These are phyloP conservation scores for Cytospora paraplurivora DNA, from an alignment of 2,329 filamentous ascomycete species.

Conservation along the genomic window DNA sequence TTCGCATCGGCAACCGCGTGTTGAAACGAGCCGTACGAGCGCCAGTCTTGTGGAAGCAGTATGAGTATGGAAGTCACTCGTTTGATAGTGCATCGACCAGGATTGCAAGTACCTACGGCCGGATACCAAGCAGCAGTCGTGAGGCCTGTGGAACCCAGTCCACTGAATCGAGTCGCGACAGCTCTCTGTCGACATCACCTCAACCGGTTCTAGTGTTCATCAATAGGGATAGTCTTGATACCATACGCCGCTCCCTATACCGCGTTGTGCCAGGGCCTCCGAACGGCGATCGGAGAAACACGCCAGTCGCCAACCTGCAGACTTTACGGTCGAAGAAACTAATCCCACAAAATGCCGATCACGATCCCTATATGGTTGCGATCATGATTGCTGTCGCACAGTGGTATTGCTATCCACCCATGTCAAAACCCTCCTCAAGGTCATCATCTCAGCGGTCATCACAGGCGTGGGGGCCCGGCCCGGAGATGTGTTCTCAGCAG, in stretches of 20 bases:
- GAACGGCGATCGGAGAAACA: conserved; percentile 42
- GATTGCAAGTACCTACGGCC: conserved; percentile 38
- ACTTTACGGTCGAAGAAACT: conserved; percentile 50
- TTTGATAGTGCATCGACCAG: conserved; percentile 42
- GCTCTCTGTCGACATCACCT: conserved; percentile 24
- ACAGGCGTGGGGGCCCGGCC: conserved; percentile 23
- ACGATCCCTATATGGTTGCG: conserved; percentile 55
- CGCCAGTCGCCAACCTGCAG: conserved; percentile 52
- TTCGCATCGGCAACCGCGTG: conserved; percentile 52
- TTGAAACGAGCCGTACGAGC: conserved; percentile 50
- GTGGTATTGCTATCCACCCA: conserved; percentile 49
- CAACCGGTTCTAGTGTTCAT: conserved; percentile 50
- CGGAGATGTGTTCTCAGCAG: conserved; percentile 25
- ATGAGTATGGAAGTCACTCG: conserved; percentile 34
- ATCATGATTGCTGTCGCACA: conserved; percentile 61
- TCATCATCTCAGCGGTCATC: conserved; percentile 34
- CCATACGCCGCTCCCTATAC: conserved; percentile 51
- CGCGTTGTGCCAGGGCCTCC: conserved; percentile 47
- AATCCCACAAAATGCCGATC: conserved; percentile 50
- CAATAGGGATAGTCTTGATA: conserved; percentile 48
- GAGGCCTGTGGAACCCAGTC: conserved; percentile 31
- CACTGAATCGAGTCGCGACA: conserved; percentile 25
- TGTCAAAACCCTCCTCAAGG: conserved; percentile 10
- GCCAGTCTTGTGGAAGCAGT: conserved; percentile 53
- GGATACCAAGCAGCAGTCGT: conserved; percentile 32